Conservation (phyloP, 2,329 filamentous ascomycete species). For the Colletotrichum phormii region DNA sequence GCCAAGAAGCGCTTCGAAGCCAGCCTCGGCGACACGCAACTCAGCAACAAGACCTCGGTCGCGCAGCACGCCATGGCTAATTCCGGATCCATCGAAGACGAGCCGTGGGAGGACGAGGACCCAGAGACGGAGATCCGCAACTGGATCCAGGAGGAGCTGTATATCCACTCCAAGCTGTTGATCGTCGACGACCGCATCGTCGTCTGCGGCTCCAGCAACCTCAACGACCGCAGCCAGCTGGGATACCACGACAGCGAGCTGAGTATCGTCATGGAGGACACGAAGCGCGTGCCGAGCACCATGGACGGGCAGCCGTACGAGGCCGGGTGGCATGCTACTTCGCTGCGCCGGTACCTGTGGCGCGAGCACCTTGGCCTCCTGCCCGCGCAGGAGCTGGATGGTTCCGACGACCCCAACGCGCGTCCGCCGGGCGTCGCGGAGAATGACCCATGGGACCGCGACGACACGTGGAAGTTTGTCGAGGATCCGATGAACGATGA, state of each 20-base stretch:
- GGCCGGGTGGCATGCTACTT: constrained; percentile 85
- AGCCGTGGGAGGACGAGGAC: constrained; percentile 79
- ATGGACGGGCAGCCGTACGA: constrained; percentile 85
- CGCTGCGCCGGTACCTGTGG: constrained; percentile 85
- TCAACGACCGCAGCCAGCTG: constrained; percentile 91
- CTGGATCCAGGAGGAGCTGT: constrained; percentile 96
- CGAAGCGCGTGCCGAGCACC: constrained; percentile 72
- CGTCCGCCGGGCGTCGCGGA: constrained; percentile 76
- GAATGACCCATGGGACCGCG: constrained; percentile 71
- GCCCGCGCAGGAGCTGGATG: constrained; percentile 77
- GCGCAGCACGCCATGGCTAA: constrained; percentile 86
- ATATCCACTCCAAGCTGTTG: constrained; percentile 91
- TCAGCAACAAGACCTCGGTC: constrained; percentile 58
- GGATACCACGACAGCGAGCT: constrained; percentile 93
- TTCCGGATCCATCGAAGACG: constrained; percentile 70
- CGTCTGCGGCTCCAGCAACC: constrained; percentile 87
- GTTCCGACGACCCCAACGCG: constrained; percentile 75
- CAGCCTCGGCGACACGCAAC: constrained; percentile 51
- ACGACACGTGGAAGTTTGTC: constrained; percentile 73
- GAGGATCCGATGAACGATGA: constrained; percentile 77
- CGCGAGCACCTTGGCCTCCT: constrained; percentile 90
- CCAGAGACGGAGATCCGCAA: constrained; percentile 83
- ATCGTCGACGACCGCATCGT: constrained; percentile 89
- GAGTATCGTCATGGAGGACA: constrained; percentile 90
- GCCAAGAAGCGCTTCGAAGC: constrained; percentile 66